Base-by-base conservation (phyloP, 2,329 filamentous ascomycete species). In the Colletotrichum magnum region DNA sequence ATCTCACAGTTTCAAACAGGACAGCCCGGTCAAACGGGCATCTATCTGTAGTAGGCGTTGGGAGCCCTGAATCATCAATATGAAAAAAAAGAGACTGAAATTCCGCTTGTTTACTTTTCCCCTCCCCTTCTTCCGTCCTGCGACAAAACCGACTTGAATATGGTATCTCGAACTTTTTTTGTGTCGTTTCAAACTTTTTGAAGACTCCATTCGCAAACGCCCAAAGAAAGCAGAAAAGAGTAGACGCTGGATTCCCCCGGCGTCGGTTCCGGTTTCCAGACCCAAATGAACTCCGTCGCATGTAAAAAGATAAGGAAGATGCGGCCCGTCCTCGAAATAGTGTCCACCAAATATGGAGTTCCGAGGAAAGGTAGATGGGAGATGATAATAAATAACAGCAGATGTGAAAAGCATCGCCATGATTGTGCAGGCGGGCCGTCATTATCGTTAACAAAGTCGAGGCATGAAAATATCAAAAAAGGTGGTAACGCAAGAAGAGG, bases 131-230 rank as follows among this genome's bases (percentile, higher is more conserved):
- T 64, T 58, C 36, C 26, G 50, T 64, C 41, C 36, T 43, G 28
- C 18, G 36, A 21, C 36, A 28, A 10, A 18, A 43, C 43, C 58
- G 24, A 4, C n/a, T 12, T 4, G 28, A 13, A 47, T 43, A 52
- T 69, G 64, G 67, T 70, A 70, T 70, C 67, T 52, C 41, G n/a
- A 68, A 58, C 64, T 56, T 62, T 69, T 64, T 67, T 66, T 57
- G 18, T 47, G 39, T 69, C 64, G 39, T 67, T 68, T 54, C 52
- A 32, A 36, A 66, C 57, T n/a, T 70, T 60, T 68, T 60, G 56
- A 48, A 52, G 9, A 43, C 28, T 43, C 41, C n/a, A 6, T 41
- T 47, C 58, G 32, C 58, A 43, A 62, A 58, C 59, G 59, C 50
- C 59, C 13, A n/a, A 32, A 53, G 24, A n/a, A 28, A 53, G 24